phyloP scores from a whole-genome alignment of 306 rosid species.

The Acacia acuminata region DNA sequence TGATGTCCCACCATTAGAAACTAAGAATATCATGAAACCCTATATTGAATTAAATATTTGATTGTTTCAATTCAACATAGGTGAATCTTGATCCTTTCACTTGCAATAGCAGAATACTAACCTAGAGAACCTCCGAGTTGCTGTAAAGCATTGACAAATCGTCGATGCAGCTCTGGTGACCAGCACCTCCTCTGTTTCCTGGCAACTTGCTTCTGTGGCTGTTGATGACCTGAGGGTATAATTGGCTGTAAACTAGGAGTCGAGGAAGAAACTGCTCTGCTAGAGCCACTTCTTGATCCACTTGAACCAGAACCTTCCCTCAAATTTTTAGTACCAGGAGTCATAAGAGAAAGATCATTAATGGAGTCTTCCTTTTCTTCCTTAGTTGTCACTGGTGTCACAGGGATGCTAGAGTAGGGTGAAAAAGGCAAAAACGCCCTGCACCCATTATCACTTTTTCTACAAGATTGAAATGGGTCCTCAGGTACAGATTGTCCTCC shows the following conservation, averaged over 20 bases:
- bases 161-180: constrained; percentile 75
- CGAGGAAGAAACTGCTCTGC: constrained; percentile 47
- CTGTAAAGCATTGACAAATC: constrained; percentile 67
- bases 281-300: constrained; percentile 51
- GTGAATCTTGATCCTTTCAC: background rate
- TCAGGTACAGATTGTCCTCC: constrained; percentile 41
- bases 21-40: background rate
- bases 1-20: constrained; percentile 21
- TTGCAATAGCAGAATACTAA: constrained; percentile 30
- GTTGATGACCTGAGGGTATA: constrained; percentile 30
- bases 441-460: constrained; percentile 46
- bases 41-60: background rate
- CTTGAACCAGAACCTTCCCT: constrained; percentile 67
- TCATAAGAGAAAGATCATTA: constrained; percentile 66
- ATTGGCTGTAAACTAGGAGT: constrained; percentile 44
- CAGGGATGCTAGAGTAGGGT: constrained; percentile 48
- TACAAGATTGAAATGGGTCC: constrained; percentile 54
- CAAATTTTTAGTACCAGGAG: constrained; percentile 55
- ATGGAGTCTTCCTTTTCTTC: constrained; percentile 67
- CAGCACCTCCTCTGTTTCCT: constrained; percentile 84
- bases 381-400: constrained; percentile 40
- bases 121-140: constrained; percentile 85
- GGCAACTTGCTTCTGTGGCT: constrained; percentile 42
- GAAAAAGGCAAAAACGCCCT: constrained; percentile 65
- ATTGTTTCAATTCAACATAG: constrained; percentile 30